Percentiles rank a stretch among this genome's conserved stretches.
Conservation (phyloP, 108 stramenopile genomes). For the Skeletonema marinoi region DNA sequence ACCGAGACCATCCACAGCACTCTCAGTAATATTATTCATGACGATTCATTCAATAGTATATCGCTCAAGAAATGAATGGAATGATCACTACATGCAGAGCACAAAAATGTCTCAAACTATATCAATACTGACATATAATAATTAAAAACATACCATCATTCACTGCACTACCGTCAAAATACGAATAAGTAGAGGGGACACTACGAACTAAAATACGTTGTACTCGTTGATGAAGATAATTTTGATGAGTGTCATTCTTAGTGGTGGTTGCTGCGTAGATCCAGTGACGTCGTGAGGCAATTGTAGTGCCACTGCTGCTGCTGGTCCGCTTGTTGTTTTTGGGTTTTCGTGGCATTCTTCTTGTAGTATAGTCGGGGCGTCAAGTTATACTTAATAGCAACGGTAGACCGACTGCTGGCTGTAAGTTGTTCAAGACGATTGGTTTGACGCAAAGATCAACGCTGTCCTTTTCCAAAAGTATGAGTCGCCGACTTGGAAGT, state of each 20-base stretch:
- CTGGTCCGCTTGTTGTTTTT: not conserved
- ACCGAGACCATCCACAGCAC: not conserved
- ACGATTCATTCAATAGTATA: not conserved
- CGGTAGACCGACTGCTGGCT: no score
- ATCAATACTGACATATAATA: no score
- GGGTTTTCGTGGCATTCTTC: not conserved
- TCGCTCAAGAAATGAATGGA: no score
- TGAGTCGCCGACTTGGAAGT: no score
- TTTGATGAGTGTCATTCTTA: not conserved
- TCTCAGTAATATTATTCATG: not conserved
- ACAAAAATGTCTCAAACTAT: no score
- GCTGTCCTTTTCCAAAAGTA: no score
- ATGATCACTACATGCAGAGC: no score
- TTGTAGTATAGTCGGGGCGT: no score
- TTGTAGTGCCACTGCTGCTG: not conserved
- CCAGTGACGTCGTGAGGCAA: not conserved
- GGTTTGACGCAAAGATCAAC: no score
- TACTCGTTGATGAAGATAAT: not conserved
- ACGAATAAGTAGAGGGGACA: not conserved
- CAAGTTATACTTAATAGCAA: no score
- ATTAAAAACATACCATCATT: not conserved
- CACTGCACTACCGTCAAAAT: not conserved
- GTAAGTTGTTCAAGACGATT: no score
- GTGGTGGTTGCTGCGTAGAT: not conserved
- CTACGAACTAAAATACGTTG: not conserved